Base-by-base conservation (phyloP, 768 basidiomycete genomes). In the Austroboletus festivus region DNA sequence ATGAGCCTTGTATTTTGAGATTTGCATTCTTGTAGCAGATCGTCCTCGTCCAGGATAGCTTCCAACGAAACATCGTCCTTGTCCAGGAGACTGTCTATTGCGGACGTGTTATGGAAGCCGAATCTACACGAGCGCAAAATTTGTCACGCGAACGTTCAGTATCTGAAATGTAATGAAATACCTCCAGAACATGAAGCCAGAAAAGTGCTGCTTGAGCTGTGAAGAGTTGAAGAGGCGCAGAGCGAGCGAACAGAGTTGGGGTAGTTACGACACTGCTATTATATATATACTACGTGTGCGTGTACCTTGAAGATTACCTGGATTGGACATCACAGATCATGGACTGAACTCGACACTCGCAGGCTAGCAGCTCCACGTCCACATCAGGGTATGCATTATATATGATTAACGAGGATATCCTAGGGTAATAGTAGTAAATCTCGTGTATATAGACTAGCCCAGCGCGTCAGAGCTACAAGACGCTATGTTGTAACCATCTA, bases 21-120 rank as follows among this genome's bases (percentile, higher is more conserved):
- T 70, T 97, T 97, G 80, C 93, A 92, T 69, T 98, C 95, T 68
- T 90, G 89, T 47, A 98, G 73, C 38, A 98, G 75, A 65, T 97
- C 93, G 62, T 91, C 86, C 70, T 96, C 92, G 71, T 93, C 92
- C 47, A 98, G 77, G 51, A 98, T 85, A 35, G 89, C 84, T 67
- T 96, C 93, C 35, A 98, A 81, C 42, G 84, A 79, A 55, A 91
- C 85, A 61, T 91, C 88, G 57, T 93, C 90, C 72, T 90, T 86
- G 77, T 91, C 86, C 52, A 96, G 80, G 50, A 96, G 79, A 60
- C 80, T 80, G 79, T 96, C 93, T 69, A 96, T 91, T 51, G 85
- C 77, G 46, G 89, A 91, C 46, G 83, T 85, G 77, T 89, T 88
- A 68, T 88, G 83, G 72, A 92, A 91, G 59, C 88, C 89, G 74